These are phyloP conservation scores for Lactifluus echinatus DNA, from an alignment of 768 basidiomycete genomes.

Conservation along the genomic window DNA sequence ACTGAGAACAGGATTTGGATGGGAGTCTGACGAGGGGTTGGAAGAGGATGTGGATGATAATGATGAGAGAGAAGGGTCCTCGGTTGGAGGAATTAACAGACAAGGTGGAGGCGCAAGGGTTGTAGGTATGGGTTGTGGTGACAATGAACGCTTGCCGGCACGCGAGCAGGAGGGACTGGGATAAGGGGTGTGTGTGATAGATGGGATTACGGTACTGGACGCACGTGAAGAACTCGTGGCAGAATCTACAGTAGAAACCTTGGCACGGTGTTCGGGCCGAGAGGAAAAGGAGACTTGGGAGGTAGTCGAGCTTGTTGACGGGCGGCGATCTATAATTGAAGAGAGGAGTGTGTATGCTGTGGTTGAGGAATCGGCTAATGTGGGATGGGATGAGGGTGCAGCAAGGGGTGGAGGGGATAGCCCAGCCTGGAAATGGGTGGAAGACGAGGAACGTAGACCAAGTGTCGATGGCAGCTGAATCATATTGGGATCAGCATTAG, in stretches of 20 bases:
- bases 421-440: conserved; percentile 19
- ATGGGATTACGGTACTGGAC: background rate
- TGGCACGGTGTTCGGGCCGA: background rate
- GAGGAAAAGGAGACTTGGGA: conserved; percentile 1
- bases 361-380: conserved; percentile 29
- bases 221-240: background rate
- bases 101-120: conserved; percentile 30
- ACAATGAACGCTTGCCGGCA: conserved; percentile 15
- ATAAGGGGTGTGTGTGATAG: background rate
- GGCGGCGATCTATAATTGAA: conserved; percentile 34
- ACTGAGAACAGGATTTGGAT: conserved; percentile 51
- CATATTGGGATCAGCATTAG: conserved; percentile 41
- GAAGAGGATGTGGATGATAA: conserved; percentile 33
- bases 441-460: conserved; percentile 39
- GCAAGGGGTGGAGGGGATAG: conserved; percentile 11
- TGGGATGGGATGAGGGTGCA: background rate
- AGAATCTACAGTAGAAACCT: background rate
- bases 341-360: conserved; percentile 58
- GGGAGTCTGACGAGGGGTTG: conserved; percentile 46
- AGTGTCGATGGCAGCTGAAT: conserved; percentile 64
- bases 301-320: conserved; percentile 14
- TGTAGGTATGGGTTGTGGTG: conserved; percentile 8
- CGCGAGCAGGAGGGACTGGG: conserved; percentile 17
- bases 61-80: conserved; percentile 37
- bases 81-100: conserved; percentile 47